Percentiles rank a stretch among this genome's conserved stretches.
phyloP scores from a whole-genome alignment of 495 filamentous ascomycete genomes.

The Talaromyces nanjingensis region DNA sequence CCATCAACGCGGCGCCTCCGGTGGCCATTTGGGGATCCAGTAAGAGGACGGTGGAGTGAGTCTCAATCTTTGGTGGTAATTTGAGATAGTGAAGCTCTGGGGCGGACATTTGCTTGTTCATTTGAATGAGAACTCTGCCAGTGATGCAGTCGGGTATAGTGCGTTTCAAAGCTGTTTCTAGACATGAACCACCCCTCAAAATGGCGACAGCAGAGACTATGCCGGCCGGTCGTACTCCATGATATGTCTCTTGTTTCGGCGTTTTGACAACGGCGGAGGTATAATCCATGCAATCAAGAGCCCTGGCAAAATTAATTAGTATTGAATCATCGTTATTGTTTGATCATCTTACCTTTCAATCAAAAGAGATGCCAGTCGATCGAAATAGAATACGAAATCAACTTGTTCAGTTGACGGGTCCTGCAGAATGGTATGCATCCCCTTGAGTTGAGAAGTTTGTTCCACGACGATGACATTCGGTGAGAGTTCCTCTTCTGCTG shows the following conservation, averaged over 20 bases:
- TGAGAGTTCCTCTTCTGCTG: slow-evolving; percentile 63
- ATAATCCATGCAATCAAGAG: slow-evolving; percentile 67
- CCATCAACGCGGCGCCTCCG: slow-evolving; percentile 92
- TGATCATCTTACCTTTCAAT: slow-evolving; percentile 59
- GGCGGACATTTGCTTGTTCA: slow-evolving; percentile 73
- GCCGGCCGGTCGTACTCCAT: slow-evolving; percentile 59
- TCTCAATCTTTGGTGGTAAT: slow-evolving; percentile 60
- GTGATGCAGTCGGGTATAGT: slow-evolving; percentile 88
- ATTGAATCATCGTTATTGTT: neutral
- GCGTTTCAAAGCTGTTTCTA: slow-evolving; percentile 82
- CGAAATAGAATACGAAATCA: slow-evolving; percentile 96
- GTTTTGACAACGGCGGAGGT: slow-evolving; percentile 55
- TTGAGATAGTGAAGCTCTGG: slow-evolving; percentile 87
- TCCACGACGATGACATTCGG: slow-evolving; percentile 63
- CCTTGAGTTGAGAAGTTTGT: slow-evolving; percentile 69
- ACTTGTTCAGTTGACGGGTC: slow-evolving; percentile 71
- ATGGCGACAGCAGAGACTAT: slow-evolving; percentile 82
- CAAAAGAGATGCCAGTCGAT: slow-evolving; percentile 74
- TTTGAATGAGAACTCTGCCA: slow-evolving; percentile 85
- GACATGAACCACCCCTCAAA: slow-evolving; percentile 74
- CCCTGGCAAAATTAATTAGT: slow-evolving; percentile 34
- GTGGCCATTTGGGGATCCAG: slow-evolving; percentile 91
- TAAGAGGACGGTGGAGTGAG: slow-evolving; percentile 73
- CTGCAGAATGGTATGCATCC: slow-evolving; percentile 87
- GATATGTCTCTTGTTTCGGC: slow-evolving; percentile 56